phyloP scores from a whole-genome alignment of 495 filamentous ascomycete genomes.

The Wilcoxina mikolae region DNA sequence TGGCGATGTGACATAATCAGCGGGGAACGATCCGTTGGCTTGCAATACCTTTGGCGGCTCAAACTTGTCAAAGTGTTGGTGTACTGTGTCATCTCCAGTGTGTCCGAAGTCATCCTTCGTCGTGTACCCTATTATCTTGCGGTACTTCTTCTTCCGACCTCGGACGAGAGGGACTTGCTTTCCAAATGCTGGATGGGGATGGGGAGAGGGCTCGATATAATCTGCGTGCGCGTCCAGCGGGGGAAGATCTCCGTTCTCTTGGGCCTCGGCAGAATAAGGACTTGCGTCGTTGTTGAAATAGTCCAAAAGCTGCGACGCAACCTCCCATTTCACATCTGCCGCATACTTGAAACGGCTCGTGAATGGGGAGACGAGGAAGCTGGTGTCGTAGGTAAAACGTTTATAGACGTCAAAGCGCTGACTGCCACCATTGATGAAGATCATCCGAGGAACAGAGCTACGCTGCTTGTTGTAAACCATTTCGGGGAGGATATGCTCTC shows the following conservation, averaged over 20 bases:
- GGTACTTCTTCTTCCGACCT: not conserved
- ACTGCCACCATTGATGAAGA: slow-evolving; percentile 73
- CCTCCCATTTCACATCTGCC: slow-evolving; percentile 59
- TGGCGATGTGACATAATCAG: slow-evolving; percentile 31
- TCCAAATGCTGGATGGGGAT: not conserved
- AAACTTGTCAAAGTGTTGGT: slow-evolving; percentile 59
- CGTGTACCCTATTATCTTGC: slow-evolving; percentile 50
- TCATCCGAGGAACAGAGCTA: slow-evolving; percentile 43
- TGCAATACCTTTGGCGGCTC: slow-evolving; percentile 70
- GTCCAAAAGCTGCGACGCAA: slow-evolving; percentile 52
- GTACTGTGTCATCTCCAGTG: slow-evolving; percentile 87
- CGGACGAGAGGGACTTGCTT: not conserved
- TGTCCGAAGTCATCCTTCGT: slow-evolving; percentile 68
- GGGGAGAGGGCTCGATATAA: not conserved
- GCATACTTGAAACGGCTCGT: slow-evolving; percentile 64
- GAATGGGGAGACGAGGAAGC: slow-evolving; percentile 79
- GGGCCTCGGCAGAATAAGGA: slow-evolving; percentile 20
- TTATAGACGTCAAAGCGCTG: slow-evolving; percentile 93
- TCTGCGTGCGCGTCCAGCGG: slow-evolving; percentile 39
- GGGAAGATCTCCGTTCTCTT: slow-evolving; percentile 19
- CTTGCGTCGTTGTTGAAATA: slow-evolving; percentile 56
- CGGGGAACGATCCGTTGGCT: slow-evolving; percentile 42
- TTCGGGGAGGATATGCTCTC: slow-evolving; percentile 54
- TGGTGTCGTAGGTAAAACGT: slow-evolving; percentile 70
- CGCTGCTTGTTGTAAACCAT: slow-evolving; percentile 39